phyloP scores from a whole-genome alignment of 2,329 filamentous ascomycete species.

The Dryadomyces quercus-mongolicae region DNA sequence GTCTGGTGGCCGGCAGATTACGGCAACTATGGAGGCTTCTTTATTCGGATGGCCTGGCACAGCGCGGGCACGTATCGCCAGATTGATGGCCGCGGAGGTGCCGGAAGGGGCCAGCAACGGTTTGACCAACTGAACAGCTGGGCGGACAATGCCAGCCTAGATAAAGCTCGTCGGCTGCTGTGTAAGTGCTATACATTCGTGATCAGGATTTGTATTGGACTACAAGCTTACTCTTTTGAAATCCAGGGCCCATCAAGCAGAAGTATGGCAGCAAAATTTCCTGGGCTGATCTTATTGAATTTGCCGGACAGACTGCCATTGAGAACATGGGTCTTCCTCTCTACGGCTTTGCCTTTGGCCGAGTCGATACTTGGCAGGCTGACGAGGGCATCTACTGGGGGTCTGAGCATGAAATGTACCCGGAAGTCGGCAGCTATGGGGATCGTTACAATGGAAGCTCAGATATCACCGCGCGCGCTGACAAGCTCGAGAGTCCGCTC shows the following conservation, averaged over 20 bases:
- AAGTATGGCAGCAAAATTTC: constrained; percentile 77
- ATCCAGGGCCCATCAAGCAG: constrained; percentile 59
- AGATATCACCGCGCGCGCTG: not conserved
- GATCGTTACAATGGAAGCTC: constrained; percentile 2
- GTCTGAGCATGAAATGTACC: constrained; percentile 52
- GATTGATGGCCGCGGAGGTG: constrained; percentile 62
- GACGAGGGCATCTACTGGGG: constrained; percentile 72
- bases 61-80: constrained; percentile 68
- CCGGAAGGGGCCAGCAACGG: constrained; percentile 62
- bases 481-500: constrained; percentile 47
- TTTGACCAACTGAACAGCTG: constrained; percentile 74
- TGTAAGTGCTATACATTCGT: constrained; percentile 18
- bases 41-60: constrained; percentile 75
- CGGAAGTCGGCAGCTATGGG: constrained; percentile 30
- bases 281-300: constrained; percentile 61
- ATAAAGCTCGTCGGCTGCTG: constrained; percentile 68
- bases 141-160: constrained; percentile 67
- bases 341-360: constrained; percentile 62
- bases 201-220: not conserved
- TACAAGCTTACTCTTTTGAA: not conserved
- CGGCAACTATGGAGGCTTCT: constrained; percentile 69
- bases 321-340: constrained; percentile 67
- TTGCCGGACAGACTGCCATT: constrained; percentile 64
- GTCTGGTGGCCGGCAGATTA: constrained; percentile 76
- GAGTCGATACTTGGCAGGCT: constrained; percentile 60